phyloP scores from a whole-genome alignment of 805 yeast genomes.

The Nakazawaea laoshanensis region DNA sequence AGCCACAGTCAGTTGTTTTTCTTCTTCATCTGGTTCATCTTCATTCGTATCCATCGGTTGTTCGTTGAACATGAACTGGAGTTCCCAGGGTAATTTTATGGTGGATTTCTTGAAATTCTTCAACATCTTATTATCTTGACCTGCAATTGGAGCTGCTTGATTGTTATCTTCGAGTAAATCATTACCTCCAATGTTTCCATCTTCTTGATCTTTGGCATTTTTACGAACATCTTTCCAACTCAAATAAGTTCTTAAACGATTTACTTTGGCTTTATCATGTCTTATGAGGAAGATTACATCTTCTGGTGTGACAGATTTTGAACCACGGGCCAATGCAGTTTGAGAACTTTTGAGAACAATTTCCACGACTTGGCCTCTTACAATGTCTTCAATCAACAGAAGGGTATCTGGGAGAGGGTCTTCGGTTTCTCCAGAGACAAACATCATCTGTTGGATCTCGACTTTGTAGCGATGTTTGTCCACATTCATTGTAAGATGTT shows the following conservation, averaged over 20 bases:
- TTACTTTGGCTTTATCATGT: conserved; percentile 91
- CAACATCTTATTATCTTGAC: conserved; percentile 34
- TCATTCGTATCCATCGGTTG: conserved; percentile 68
- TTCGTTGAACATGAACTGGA: conserved; percentile 88
- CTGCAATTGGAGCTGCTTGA: conserved; percentile 29
- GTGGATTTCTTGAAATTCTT: conserved; percentile 66
- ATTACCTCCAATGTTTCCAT: conserved; percentile 34
- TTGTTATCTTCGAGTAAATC: conserved; percentile 24
- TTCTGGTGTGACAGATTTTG: conserved; percentile 80
- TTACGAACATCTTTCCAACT: conserved; percentile 98
- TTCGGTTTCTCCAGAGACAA: conserved; percentile 89
- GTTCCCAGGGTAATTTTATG: conserved; percentile 89
- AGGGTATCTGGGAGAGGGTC: conserved; percentile 93
- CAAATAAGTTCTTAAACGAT: conserved; percentile 79
- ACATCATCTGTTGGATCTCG: conserved; percentile 99
- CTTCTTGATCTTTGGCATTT: conserved; percentile 52
- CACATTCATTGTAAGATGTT: conserved; percentile 4
- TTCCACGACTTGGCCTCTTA: conserved; percentile 89
- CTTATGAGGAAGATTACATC: conserved; percentile 89
- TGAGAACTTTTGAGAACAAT: conserved; percentile 65
- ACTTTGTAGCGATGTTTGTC: conserved; percentile 67
- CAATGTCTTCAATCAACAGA: conserved; percentile 90
- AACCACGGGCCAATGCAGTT: conserved; percentile 73
- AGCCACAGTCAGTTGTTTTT: conserved; percentile 79
- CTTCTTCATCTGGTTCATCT: conserved; percentile 76